Evolutionary conservation across 83 land plant species (phyloP), one percentile per base, ranked within the genome.

Genomic region (Thuja plicata): DNA sequence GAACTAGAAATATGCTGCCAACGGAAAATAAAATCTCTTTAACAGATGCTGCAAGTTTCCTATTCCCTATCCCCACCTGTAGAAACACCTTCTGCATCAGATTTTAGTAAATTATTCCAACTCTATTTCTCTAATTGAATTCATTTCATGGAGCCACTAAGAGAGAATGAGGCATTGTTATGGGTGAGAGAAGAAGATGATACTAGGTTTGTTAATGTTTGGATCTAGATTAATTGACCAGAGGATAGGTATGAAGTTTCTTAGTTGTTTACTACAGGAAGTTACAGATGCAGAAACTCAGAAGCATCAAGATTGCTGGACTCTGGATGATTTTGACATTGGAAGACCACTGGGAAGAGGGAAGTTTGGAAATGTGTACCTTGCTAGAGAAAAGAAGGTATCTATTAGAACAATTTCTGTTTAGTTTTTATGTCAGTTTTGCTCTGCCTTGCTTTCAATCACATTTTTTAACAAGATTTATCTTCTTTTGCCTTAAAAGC

Each of bases 321-420:
- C 93, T 24, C 93, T 97, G 27, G 92, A 91, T 21, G 99, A 97
- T 88, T 97, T 96, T 81, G 99, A 97, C 62, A 93, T 97, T 43
- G 99, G 99, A 37, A 97, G 92, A 94, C 99, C 99, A 37, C 92
- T 96, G n/a, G 98, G 99, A 37, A 87, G 95, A 87, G 99, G 99
- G 32, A 97, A 96, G 89, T 97, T 96, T 91, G 99, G 98, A 19
- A 97, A 95, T 83, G 99, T 97, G 17, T 97, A 97, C 88, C 91
- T 97, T 77, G 99, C 99, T 6, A 94, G 99, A 86, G 99, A 97
- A 89, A 97, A 94, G 88, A 92, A 87, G 94, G 99, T 97, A 32
- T 48, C 70, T 21, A 24, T 19, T 12, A 21, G 6, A 54, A 54
- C 34, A 54, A 27, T 8, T 6, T 66, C 2, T 27, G 32, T 66